phyloP scores from a whole-genome alignment of 2,329 filamentous ascomycete genomes.

The Cadophora luteo-olivacea region DNA sequence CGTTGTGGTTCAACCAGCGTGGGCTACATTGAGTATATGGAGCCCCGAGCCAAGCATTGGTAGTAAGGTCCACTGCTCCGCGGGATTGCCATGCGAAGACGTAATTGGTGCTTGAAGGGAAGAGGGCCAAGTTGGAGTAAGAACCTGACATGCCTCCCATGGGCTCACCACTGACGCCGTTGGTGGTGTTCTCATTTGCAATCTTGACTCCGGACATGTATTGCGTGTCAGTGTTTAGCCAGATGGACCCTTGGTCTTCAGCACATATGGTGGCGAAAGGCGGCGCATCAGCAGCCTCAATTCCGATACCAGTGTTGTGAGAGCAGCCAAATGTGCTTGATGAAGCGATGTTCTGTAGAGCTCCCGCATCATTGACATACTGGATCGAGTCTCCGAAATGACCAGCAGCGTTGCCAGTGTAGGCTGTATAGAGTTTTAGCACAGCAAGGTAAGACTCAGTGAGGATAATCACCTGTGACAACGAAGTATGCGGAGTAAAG shows the following conservation, averaged over 20 bases:
- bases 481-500: constrained; percentile 69
- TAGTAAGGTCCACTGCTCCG: constrained; percentile 59
- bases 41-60: constrained; percentile 63
- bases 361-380: constrained; percentile 56
- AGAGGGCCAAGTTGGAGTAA: constrained; percentile 62
- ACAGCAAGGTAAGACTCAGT: not conserved
- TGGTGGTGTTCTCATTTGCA: constrained; percentile 67
- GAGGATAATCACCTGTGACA: constrained; percentile 52
- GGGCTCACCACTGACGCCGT: constrained; percentile 62
- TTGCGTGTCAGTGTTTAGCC: constrained; percentile 66
- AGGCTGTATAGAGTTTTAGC: constrained; percentile 44
- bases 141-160: constrained; percentile 68
- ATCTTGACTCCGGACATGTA: constrained; percentile 66
- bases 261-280: constrained; percentile 66
- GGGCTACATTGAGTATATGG: constrained; percentile 56
- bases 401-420: constrained; percentile 58
- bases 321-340: constrained; percentile 65
- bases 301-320: constrained; percentile 69
- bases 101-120: constrained; percentile 57
- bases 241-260: constrained; percentile 68
- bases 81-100: constrained; percentile 69
- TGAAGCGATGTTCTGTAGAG: constrained; percentile 56
- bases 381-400: constrained; percentile 65
- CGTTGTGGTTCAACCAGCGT: constrained; percentile 55
- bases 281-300: constrained; percentile 63